Base-by-base conservation (phyloP, 176 grass and related monocot species). In the Neostapfia colusana region DNA sequence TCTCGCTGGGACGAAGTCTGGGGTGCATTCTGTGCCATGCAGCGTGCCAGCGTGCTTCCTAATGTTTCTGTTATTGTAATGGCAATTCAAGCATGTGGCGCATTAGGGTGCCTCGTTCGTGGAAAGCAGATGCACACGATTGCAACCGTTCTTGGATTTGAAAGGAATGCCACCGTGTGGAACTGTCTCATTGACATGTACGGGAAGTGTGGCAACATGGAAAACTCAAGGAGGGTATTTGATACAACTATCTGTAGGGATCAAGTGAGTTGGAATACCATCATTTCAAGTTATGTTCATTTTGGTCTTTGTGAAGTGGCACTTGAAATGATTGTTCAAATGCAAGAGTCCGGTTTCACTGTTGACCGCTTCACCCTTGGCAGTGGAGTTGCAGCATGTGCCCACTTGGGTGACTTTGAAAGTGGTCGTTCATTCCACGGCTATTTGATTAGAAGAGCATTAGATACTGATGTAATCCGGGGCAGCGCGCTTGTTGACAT, bases 121-220 rank as follows among this genome's bases (percentile, higher is more conserved):
- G 89, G 85, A 51, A 92, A 76, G 75, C 85, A 91, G 85, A 16
- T 83, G 51, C 89, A 92, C 31, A 21, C 50, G 0, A 28, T 83
- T 43, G 89, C 42, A 39, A 55, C 68, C n/a, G 43, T 75, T 54
- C 76, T 68, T 0, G 75, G 85, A n/a, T 92, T 82, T 63, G 82
- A 56, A 38, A 38, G 41, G 62, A 88, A 80, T 40, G 44, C 75
- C 13, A 88, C 76, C 0, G 89, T 85, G 4, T 74, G 70, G 44
- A 88, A 92, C 70, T 92, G 85, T 56, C 49, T 88, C 44, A 85
- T 92, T 11, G 79, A 83, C 58, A 88, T 88, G 82, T 88, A 88
- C 7, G 79, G 73, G 8, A 85, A 85, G 65, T 92, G 89, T 36
- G 78, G 79, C 4, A 67, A 79, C 72, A 36, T 83, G 41, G 74